Evolutionary conservation across 139 green algal genomes (phyloP), one percentile per base, ranked within the genome.

Genomic region (Chlamydomonas sphaeroides): DNA sequence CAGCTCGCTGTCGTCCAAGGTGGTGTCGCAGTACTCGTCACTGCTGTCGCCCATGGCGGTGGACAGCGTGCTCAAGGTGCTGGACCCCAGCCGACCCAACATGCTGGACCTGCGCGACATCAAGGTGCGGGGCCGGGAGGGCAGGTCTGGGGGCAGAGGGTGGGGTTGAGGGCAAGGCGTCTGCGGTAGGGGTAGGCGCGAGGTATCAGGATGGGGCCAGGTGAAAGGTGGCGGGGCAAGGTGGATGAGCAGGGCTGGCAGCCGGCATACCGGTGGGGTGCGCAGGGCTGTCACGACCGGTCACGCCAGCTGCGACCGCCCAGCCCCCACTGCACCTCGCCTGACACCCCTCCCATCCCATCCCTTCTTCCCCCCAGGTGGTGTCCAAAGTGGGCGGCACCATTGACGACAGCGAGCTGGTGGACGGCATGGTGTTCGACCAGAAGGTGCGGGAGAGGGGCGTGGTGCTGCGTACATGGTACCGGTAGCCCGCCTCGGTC

Each of bases 11-110:
- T 94, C 85, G 85, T 94, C 87, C 90, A 98, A 99, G 88, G 97
- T 99, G 39, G 96, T 99, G 48, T 96, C 92, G 1, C 96, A 99
- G 90, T 97, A 99, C 89, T 95, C 93, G 3, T 92, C 85, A 20
- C 87, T 99, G 61, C 91, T 99, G 61, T 94, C 96, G 0, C 97
- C 97, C 70, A 98, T 99, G 93, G 97, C 97, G 32, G 97, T 99
- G 17, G 97, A 99, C 84, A 93, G 90, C 39, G 92, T 99, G 49
- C 84, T 98, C 38, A 91, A 89, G 51, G 82, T 99, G 10, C 88
- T 96, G 41, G 94, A 99, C 89, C 94, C 94, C 1, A 74, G 83
- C 41, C 83, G 88, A 20, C 93, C 95, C 21, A 84, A 96, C 36
- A 87, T 95, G 92, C 86, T 99, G 78, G 97, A 99, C 85, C 86